Evolutionary conservation across 306 rosid genomes (phyloP), one percentile per base, ranked within the genome.

Genomic region (Medicago lupulina): DNA sequence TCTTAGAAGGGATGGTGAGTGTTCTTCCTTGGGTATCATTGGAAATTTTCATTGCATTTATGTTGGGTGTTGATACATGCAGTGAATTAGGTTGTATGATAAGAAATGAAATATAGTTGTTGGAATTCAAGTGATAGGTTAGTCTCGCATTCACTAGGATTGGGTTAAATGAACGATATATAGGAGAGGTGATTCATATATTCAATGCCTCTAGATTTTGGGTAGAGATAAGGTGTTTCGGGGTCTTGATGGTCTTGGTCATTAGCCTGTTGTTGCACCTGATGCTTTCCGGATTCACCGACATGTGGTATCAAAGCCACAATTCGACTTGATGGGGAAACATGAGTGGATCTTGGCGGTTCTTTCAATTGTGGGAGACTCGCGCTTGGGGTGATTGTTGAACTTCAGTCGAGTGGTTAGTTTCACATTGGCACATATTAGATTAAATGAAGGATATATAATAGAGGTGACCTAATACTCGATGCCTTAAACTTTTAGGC

Each of bases 1-100:
- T 95, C 78, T 80, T 87, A 84, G 99, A 95, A 90, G 99, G 99
- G 79, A 95, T 95, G 99, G 99, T 95, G 80, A 86, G 89, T 86
- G 89, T 86, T 83, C 64, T 79, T 75, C 40, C 49, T 55, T 39
- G 41, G 61, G 31, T 65, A 21, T 71, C 74, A 50, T 74, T 49
- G 31, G 76, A 72, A 73, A 67, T 34, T 36, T 74, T 1, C 12
- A 47, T 25, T 15, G 4, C 39, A 4, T 8, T 36, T n/a, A 23
- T 46, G 57, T 18, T 51, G 8, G 38, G 65, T 21, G 18, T 71
- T 62, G 31, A 18, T 77, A 13, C 23, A 23, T 44, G 28, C n/a
- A 34, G n/a, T 63, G 25, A 75, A 69, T 54, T 70, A 14, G 54
- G 50, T 9, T 66, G 21, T 51, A 51, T 13, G 60, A 54, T 54